A percentile compares a stretch with the other conserved stretches of the same genome.
Conservation (phyloP, 23 red algal genomes). For the Agarophyton chilense region DNA sequence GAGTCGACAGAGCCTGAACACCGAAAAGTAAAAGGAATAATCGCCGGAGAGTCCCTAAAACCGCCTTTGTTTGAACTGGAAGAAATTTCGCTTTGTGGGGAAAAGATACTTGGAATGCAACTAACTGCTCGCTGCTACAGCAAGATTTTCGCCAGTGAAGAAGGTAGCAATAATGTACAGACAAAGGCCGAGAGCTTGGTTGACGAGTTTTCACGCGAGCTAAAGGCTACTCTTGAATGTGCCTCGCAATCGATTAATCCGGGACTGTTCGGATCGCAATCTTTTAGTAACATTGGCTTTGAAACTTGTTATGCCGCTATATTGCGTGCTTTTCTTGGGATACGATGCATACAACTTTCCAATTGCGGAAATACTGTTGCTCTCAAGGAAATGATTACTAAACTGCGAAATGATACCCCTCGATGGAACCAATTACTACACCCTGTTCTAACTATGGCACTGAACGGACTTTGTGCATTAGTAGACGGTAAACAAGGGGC, state of each 20-base stretch:
- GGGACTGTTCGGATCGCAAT: background rate
- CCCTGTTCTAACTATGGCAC: conserved; percentile 8
- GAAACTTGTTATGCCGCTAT: conserved; percentile 25
- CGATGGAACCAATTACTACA: background rate
- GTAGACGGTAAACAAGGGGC: background rate
- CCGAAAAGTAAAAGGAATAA: background rate
- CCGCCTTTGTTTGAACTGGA: conserved; percentile 35
- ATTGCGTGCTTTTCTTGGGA: conserved; percentile 31
- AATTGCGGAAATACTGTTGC: background rate
- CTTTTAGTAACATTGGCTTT: conserved; percentile 36
- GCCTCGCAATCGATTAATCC: background rate
- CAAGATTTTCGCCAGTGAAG: background rate
- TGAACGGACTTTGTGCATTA: conserved; percentile 12
- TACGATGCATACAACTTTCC: conserved; percentile 2
- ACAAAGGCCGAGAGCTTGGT: background rate
- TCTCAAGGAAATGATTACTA: background rate
- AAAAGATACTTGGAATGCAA: conserved; percentile 31
- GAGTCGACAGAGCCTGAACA: background rate
- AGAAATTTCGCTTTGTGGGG: background rate
- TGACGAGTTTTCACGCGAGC: background rate
- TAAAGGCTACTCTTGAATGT: background rate
- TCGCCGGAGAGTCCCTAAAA: background rate
- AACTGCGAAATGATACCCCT: background rate
- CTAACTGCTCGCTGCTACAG: conserved; percentile 48
- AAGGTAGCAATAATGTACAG: background rate